Conservation (phyloP, 2,329 filamentous ascomycete genomes). For the Diaporthe citrichinensis region DNA sequence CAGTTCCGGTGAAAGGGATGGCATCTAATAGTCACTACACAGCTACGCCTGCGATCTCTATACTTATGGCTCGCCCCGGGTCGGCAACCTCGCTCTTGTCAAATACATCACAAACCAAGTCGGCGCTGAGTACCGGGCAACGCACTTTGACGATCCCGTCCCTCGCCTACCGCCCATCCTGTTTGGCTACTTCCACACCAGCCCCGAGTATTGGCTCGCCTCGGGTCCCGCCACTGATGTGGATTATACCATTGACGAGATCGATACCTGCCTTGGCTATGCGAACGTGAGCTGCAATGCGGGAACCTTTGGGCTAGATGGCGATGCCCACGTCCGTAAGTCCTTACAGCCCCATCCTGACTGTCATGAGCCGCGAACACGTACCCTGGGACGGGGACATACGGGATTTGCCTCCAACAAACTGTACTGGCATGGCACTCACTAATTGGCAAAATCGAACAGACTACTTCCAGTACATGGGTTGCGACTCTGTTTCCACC, state of each 20-base stretch:
- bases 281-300: conserved; percentile 65
- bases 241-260: conserved; percentile 55
- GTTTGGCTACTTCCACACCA: conserved; percentile 73
- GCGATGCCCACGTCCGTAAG: conserved; percentile 57
- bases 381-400: background rate
- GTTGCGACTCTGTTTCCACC: conserved; percentile 53
- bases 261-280: conserved; percentile 64
- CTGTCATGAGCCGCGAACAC: background rate
- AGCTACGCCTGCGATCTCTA: conserved; percentile 67
- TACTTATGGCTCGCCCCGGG: conserved; percentile 77
- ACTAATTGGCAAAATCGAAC: background rate
- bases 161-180: conserved; percentile 76
- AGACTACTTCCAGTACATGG: conserved; percentile 62
- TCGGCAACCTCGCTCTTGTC: conserved; percentile 70
- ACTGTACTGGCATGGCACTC: background rate
- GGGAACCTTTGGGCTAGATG: conserved; percentile 60
- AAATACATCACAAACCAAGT: conserved; percentile 66
- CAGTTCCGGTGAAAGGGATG: background rate
- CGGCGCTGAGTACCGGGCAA: conserved; percentile 71
- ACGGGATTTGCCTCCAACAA: background rate
- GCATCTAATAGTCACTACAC: background rate
- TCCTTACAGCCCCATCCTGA: background rate
- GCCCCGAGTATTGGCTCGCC: conserved; percentile 77
- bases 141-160: conserved; percentile 77
- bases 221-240: conserved; percentile 51